Base-by-base conservation (phyloP, 2,329 filamentous ascomycete species). In the Colletotrichum brevisporum region DNA sequence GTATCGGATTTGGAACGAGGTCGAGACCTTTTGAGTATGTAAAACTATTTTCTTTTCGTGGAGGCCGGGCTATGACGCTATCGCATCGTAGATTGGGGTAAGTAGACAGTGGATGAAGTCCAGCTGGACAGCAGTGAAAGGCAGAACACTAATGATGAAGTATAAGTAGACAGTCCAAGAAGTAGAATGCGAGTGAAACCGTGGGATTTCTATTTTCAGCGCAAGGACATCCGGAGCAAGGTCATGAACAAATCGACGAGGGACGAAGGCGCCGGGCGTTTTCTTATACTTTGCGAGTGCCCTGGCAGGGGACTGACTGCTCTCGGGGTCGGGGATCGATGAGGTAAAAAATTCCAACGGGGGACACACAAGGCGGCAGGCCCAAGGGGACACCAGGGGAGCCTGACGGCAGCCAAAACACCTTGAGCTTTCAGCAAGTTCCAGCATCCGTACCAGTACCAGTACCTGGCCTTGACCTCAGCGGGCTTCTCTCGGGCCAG, bases 331-430 rank as follows among this genome's bases (percentile, higher is more conserved):
- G 62, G 60, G 61, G 53, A 51, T 59, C 52, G 61, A 71, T 71
- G 67, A 68, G 67, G 67, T 63, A 70, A 63, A 70, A 59, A 63
- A 61, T 56, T 45, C 52, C 53, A 70, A 67, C 58, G 48, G 52
- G 61, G 47, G 50, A 58, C 56, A 50, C 43, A 70, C 21, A 24
- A 24, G 21, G 21, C 21, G 21, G 21, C 21, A 24, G 21, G 21
- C 21, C 21, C 21, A 24, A 24, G 52, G 61, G 47, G 50, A 58
- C 56, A 50, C 43, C 67, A 62, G 67, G 67, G 67, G 67, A 67
- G 67, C 64, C 53, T 70, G 64, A 70, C 64, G 53, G 53, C 64
- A 70, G 48, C 63, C 68, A 70, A 70, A 70, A 68, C 63, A 21
- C 67, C 47, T 64, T 58, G 36, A 68, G 63, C 64, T 39, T 55